A percentile compares a stretch with the other conserved stretches of the same genome.
Evolutionary conservation across 805 yeast species (phyloP).

Genomic region (Starmerella etchellsii): DNA sequence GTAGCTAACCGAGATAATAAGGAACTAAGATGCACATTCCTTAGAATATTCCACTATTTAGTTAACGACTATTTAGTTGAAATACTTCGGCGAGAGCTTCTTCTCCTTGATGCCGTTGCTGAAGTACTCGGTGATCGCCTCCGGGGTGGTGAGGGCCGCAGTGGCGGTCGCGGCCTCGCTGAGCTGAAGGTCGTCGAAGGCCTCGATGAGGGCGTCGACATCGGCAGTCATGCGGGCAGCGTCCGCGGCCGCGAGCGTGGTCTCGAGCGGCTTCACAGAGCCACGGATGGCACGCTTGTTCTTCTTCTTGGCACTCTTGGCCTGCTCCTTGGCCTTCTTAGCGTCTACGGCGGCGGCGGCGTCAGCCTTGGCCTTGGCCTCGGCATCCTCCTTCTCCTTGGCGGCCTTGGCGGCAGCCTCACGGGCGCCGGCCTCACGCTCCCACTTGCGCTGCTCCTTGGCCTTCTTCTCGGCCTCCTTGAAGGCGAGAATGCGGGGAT

Average conservation of each 20-base stretch:
- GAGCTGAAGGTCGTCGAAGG: slow-evolving; percentile 67
- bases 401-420: slow-evolving; percentile 89
- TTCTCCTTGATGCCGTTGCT: slow-evolving; percentile 15
- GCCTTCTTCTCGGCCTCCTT: slow-evolving; percentile 90
- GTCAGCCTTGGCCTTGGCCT: slow-evolving; percentile 63
- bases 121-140: slow-evolving; percentile 35
- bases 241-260: slow-evolving; percentile 49
- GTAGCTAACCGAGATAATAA: too few relatives aligned
- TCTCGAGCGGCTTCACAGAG: slow-evolving; percentile 70
- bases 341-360: slow-evolving; percentile 47
- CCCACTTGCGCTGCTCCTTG: slow-evolving; percentile 93
- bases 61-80: slow-evolving; percentile 6
- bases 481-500: slow-evolving; percentile 88
- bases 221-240: slow-evolving; percentile 39
- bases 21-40: too few relatives aligned
- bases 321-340: slow-evolving; percentile 87
- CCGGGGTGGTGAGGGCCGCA: slow-evolving; percentile 43
- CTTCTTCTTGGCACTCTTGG: slow-evolving; percentile 85
- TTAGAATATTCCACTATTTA: too few relatives aligned
- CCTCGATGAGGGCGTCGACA: slow-evolving; percentile 62
- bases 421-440: slow-evolving; percentile 93
- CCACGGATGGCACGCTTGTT: slow-evolving; percentile 77
- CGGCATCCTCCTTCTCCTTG: slow-evolving; percentile 78
- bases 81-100: slow-evolving; percentile 23
- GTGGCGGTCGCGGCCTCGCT: slow-evolving; percentile 60